Base-by-base conservation (phyloP, 495 filamentous ascomycete species). In the Xylaria longipes region DNA sequence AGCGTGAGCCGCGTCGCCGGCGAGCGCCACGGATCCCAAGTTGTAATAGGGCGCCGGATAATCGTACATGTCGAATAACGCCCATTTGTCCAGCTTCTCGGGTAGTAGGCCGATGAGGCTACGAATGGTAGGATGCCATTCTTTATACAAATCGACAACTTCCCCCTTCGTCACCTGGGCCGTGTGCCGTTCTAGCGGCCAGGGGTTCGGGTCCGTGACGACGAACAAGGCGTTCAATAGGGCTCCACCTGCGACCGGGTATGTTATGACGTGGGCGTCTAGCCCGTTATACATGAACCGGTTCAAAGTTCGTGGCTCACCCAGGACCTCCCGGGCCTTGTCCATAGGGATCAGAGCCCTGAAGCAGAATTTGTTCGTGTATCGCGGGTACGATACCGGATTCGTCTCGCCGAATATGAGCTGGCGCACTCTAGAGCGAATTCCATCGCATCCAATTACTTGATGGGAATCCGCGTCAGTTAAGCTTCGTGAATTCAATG, bases 361-460 rank as follows among this genome's bases (percentile, higher is more conserved):
- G 70, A 77, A 86, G 72, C 84, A 85, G 75, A 79, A 84, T 35
- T 84, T 84, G 58, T 65, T 64, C 31, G 80, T 82, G 71, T 84
- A 86, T 14, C 69, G 39, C 1, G 80, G 73, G 48, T 73, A 69
- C 9, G 78, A 77, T 3, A 78, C 71, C 0, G 74, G 75, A 17
- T 73, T 76, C 52, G 69, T 74, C n/a, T 79, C 68, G 0, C 80
- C 76, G 14, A 83, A 52, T 27, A 84, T 43, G 60, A 82, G 66
- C 52, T 78, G 71, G 7, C 84, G 81, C 35, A 84, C 73, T 20
- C 79, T 75, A 0, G 83, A 85, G 31, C 73, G 77, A 45, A 86
- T 83, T 37, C 84, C 84, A 65, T 86, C 84, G 73, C 82, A 84
- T 8, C 82, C 84, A 29, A 86, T 76, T 7, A 84, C 81, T 75